phyloP scores from a whole-genome alignment of 2,329 filamentous ascomycete species.

The Trichoderma sp. region DNA sequence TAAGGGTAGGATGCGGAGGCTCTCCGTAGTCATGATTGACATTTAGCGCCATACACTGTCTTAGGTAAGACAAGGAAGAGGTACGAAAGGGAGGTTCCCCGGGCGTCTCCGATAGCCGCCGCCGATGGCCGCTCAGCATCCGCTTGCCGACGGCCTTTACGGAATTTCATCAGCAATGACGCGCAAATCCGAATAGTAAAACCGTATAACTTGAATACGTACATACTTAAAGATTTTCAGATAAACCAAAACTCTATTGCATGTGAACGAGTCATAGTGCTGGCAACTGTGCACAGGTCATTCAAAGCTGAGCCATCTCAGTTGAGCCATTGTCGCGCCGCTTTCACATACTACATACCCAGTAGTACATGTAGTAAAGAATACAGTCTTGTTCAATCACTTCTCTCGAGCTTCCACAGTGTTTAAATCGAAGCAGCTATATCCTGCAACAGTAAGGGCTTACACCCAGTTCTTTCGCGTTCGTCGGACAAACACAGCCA shows the following conservation, averaged over 20 bases:
- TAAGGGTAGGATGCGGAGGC: neutral
- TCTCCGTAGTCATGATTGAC: neutral
- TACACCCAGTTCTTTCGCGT: neutral
- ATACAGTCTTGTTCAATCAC: too few relatives aligned
- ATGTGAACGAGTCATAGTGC: neutral
- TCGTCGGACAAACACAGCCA: too few relatives aligned
- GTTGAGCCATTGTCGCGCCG: too few relatives aligned
- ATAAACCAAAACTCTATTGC: neutral
- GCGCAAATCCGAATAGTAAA: neutral
- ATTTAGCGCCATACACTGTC: neutral
- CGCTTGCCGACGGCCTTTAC: neutral
- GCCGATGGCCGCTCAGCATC: constrained; percentile 1
- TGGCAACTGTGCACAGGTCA: neutral
- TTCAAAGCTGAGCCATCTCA: neutral
- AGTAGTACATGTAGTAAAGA: too few relatives aligned
- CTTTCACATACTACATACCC: too few relatives aligned
- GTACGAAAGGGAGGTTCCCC: neutral
- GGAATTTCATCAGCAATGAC: neutral
- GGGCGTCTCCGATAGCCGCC: constrained; percentile 6
- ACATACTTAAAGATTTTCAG: neutral
- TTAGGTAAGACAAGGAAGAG: neutral
- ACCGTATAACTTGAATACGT: neutral
- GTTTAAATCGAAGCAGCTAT: neutral
- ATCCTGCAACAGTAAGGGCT: neutral
- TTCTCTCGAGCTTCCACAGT: neutral